These are phyloP conservation scores for Amylocarpus encephaloides DNA, from an alignment of 2,329 filamentous ascomycete species.

Conservation along the genomic window DNA sequence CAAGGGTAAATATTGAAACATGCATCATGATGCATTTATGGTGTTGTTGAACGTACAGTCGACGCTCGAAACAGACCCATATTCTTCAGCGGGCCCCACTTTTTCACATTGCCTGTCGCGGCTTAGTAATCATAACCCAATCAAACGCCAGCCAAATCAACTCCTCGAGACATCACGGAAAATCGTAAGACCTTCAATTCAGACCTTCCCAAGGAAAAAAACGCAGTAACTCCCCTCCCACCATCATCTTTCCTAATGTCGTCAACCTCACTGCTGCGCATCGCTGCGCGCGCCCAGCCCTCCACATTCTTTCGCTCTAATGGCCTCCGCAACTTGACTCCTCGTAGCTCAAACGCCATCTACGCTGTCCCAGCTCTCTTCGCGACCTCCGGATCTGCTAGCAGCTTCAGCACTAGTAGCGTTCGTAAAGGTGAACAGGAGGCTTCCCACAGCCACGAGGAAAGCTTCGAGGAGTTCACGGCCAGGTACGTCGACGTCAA, in stretches of 20 bases:
- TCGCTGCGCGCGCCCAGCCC: slow-evolving; percentile 60
- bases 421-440: slow-evolving; percentile 48
- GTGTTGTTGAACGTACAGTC: too few relatives aligned
- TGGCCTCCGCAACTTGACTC: slow-evolving; percentile 51
- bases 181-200: slow-evolving; percentile 7
- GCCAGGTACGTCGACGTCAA: slow-evolving; percentile 62
- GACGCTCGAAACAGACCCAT: background rate
- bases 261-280: slow-evolving; percentile 62
- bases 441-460: slow-evolving; percentile 64
- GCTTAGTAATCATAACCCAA: background rate
- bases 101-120: background rate
- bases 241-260: slow-evolving; percentile 46
- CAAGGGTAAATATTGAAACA: too few relatives aligned
- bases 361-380: slow-evolving; percentile 44
- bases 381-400: slow-evolving; percentile 43
- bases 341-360: slow-evolving; percentile 49
- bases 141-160: background rate
- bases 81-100: background rate
- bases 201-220: background rate
- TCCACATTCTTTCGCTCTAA: slow-evolving; percentile 57
- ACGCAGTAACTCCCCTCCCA: slow-evolving; percentile 14
- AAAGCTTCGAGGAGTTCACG: slow-evolving; percentile 98
- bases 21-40: too few relatives aligned
- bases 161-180: slow-evolving; percentile 3
- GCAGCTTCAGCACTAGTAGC: slow-evolving; percentile 56